phyloP scores from a whole-genome alignment of 1,139 yeast genomes.

The Sugiyamaella castrensis region DNA sequence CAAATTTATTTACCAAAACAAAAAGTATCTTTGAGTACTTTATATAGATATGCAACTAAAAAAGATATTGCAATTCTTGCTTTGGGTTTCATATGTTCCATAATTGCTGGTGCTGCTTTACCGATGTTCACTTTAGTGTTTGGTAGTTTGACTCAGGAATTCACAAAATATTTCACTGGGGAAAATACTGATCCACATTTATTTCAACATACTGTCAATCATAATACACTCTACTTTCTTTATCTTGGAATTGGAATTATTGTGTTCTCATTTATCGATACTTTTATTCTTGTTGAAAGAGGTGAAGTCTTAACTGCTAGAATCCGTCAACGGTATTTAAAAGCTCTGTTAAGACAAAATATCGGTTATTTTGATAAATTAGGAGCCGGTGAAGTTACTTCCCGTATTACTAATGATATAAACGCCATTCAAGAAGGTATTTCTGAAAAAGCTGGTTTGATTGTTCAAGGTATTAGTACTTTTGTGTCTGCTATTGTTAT shows the following conservation, averaged over 20 bases:
- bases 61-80: constrained; percentile 31
- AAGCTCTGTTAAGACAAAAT: constrained; percentile 42
- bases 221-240: constrained; percentile 39
- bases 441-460: constrained; percentile 44
- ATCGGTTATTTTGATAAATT: constrained; percentile 46
- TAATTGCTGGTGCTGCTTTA: constrained; percentile 40
- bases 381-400: constrained; percentile 46
- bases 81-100: constrained; percentile 35
- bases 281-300: constrained; percentile 39
- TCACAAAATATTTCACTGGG: constrained; percentile 35
- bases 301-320: constrained; percentile 45
- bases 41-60: constrained; percentile 39
- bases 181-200: constrained; percentile 28
- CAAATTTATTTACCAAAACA: constrained; percentile 33
- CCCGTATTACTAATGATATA: constrained; percentile 46
- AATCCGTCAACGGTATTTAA: constrained; percentile 41
- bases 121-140: constrained; percentile 43
- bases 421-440: constrained; percentile 45
- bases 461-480: constrained; percentile 39
- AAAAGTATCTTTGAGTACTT: constrained; percentile 32
- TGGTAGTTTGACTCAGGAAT: constrained; percentile 40
- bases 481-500: constrained; percentile 43
- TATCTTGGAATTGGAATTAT: constrained; percentile 42
- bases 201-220: constrained; percentile 37
- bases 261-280: constrained; percentile 34